These are phyloP conservation scores for Tephrocybe sp. DNA, from an alignment of 768 basidiomycete genomes.

Conservation along the genomic window DNA sequence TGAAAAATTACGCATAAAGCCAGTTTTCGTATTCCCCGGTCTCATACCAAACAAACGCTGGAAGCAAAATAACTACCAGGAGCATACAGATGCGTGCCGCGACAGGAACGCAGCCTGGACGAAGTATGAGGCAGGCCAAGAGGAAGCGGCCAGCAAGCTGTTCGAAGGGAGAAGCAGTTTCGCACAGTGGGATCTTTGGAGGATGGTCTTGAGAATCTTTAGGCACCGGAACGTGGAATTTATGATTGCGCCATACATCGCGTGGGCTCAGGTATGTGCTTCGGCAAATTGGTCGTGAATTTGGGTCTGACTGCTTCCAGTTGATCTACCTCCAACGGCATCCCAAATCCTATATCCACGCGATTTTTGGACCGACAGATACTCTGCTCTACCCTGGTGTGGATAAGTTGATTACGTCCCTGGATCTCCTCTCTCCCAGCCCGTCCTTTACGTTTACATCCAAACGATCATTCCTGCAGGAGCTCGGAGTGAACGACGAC, in stretches of 20 bases:
- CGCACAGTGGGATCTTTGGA: slow-evolving; percentile 91
- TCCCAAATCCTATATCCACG: slow-evolving; percentile 90
- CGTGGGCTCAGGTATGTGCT: slow-evolving; percentile 87
- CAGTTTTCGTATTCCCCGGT: slow-evolving; percentile 97
- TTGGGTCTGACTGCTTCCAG: slow-evolving; percentile 37
- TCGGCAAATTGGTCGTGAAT: neutral
- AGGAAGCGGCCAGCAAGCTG: slow-evolving; percentile 82
- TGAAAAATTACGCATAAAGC: slow-evolving; percentile 92
- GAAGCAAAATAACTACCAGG: slow-evolving; percentile 59
- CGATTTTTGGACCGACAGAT: slow-evolving; percentile 90
- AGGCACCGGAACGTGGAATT: slow-evolving; percentile 95
- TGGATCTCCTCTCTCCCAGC: slow-evolving; percentile 69
- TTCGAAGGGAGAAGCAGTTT: slow-evolving; percentile 77
- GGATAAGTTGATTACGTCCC: slow-evolving; percentile 86
- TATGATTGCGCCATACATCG: slow-evolving; percentile 91
- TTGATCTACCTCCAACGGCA: slow-evolving; percentile 95
- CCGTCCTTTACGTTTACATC: slow-evolving; percentile 85
- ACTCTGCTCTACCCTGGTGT: slow-evolving; percentile 84
- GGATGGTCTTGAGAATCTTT: slow-evolving; percentile 89
- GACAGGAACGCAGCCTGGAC: slow-evolving; percentile 88
- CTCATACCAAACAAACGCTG: slow-evolving; percentile 74
- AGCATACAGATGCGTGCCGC: slow-evolving; percentile 67
- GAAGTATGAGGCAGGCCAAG: slow-evolving; percentile 90
- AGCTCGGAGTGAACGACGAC: slow-evolving; percentile 72
- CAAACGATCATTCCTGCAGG: slow-evolving; percentile 63